Conservation (phyloP, 257 asterid genomes). For the Mitragyna speciosa region DNA sequence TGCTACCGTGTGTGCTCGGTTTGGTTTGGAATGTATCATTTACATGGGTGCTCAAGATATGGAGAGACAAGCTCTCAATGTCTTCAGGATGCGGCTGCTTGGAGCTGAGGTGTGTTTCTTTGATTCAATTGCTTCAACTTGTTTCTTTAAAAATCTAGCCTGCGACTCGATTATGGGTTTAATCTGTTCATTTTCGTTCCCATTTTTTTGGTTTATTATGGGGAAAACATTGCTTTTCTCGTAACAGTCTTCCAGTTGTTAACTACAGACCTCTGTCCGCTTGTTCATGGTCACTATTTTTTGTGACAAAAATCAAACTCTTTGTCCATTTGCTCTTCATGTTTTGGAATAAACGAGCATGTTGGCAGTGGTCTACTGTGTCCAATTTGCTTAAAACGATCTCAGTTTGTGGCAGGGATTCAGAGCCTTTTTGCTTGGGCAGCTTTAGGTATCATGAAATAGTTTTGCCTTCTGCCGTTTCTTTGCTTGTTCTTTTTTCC, state of each 20-base stretch:
- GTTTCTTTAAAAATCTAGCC: not conserved
- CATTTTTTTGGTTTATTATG: not conserved
- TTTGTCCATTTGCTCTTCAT: conserved; percentile 1
- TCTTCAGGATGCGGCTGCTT: conserved; percentile 90
- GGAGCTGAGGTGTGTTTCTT: conserved; percentile 84
- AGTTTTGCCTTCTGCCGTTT: not conserved
- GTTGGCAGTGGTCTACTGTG: not conserved
- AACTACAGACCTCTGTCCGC: not conserved
- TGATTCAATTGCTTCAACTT: conserved; percentile 14
- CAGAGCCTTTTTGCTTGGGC: not conserved
- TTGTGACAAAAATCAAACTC: too few relatives aligned
- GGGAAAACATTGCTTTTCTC: too few relatives aligned
- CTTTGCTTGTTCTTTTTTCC: not conserved
- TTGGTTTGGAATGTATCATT: conserved; percentile 73
- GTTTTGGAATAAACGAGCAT: not conserved
- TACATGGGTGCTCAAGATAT: conserved; percentile 99
- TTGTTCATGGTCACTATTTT: too few relatives aligned
- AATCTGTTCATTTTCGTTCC: not conserved
- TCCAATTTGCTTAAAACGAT: not conserved
- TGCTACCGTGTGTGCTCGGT: conserved; percentile 95
- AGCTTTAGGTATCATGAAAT: not conserved
- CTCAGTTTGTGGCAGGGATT: not conserved
- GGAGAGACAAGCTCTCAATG: conserved; percentile 95
- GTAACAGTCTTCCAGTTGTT: too few relatives aligned
- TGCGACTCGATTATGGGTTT: too few relatives aligned